A percentile compares a stretch with the other conserved stretches of the same genome.
Evolutionary conservation across 2,329 filamentous ascomycete genomes (phyloP).

Genomic region (Scorias spongiosa): DNA sequence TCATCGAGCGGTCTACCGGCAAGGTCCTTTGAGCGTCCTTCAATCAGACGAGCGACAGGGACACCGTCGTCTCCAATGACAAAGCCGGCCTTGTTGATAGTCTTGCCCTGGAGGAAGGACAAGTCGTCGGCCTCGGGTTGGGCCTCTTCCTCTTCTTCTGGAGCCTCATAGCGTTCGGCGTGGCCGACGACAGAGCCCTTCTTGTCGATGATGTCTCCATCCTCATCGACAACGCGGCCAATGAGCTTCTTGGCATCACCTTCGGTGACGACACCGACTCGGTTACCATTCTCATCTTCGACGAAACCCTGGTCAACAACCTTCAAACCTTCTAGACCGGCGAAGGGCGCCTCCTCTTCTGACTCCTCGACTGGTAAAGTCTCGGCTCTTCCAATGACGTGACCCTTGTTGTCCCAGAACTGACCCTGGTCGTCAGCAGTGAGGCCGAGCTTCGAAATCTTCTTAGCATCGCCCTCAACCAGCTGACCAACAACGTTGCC

Average conservation of each 20-base stretch:
- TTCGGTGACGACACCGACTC: conserved; percentile 33
- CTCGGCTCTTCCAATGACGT: conserved; percentile 35
- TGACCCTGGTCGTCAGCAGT: conserved; percentile 32
- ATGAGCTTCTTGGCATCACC: conserved; percentile 37
- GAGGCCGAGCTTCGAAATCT: conserved; percentile 33
- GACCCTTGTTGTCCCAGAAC: conserved; percentile 39
- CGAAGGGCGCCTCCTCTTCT: conserved; percentile 35
- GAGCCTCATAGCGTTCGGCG: conserved; percentile 44
- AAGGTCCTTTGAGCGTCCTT: conserved; percentile 49
- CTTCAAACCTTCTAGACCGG: conserved; percentile 34
- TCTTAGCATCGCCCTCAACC: conserved; percentile 36
- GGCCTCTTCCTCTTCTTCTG: conserved; percentile 40
- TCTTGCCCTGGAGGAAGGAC: conserved; percentile 31
- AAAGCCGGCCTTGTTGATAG: conserved; percentile 35
- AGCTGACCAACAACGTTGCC: conserved; percentile 35
- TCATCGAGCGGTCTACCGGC: conserved; percentile 57
- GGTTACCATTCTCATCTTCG: conserved; percentile 35
- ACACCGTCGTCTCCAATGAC: conserved; percentile 36
- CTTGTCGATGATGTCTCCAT: conserved; percentile 39
- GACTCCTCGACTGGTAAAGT: conserved; percentile 31
- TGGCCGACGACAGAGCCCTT: conserved; percentile 37
- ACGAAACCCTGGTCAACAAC: conserved; percentile 36
- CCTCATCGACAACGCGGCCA: conserved; percentile 35
- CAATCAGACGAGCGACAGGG: conserved; percentile 47
- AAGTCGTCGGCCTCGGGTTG: conserved; percentile 26